Conservation (phyloP, 164 flowering plant genomes). For the Nelumbo lutea region DNA sequence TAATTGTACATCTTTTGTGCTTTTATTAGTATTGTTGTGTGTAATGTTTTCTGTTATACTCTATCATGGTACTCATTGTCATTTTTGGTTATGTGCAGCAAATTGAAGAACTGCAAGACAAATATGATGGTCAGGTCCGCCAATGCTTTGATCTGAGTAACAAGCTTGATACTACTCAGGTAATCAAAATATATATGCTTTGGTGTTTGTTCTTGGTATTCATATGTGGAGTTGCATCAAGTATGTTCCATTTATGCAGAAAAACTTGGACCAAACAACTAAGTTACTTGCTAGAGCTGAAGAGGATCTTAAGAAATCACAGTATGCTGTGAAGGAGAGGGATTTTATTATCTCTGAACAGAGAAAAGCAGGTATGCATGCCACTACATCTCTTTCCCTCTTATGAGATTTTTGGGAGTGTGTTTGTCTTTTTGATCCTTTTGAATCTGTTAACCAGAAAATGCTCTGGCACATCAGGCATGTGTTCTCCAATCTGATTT, state of each 20-base stretch:
- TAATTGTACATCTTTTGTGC: no score
- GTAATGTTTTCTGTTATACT: no score
- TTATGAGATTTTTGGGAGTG: slow-evolving; percentile 7
- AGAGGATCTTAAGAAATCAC: slow-evolving; percentile 64
- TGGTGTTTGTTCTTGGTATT: neutral
- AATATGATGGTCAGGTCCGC: slow-evolving; percentile 52
- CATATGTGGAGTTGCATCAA: neutral
- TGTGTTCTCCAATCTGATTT: slow-evolving; percentile 67
- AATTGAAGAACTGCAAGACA: slow-evolving; percentile 65
- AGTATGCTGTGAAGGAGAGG: slow-evolving; percentile 65
- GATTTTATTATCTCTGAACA: slow-evolving; percentile 85
- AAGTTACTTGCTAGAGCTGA: slow-evolving; percentile 48
- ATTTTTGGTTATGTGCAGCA: no score
- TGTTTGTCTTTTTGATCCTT: neutral
- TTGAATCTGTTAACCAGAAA: slow-evolving; percentile 48
- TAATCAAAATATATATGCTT: slow-evolving; percentile 15
- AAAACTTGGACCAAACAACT: slow-evolving; percentile 51
- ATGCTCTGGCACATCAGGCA: slow-evolving; percentile 82
- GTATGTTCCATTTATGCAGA: slow-evolving; percentile 35
- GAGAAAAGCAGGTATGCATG: slow-evolving; percentile 57
- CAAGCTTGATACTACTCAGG: slow-evolving; percentile 73
- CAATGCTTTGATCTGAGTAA: slow-evolving; percentile 47
- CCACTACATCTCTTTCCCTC: neutral
- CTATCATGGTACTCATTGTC: no score
- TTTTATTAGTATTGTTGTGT: no score